Percentiles rank a stretch among this genome's conserved stretches.
These are phyloP conservation scores for Picea abies DNA, from an alignment of 83 land plant genomes.

Conservation along the genomic window DNA sequence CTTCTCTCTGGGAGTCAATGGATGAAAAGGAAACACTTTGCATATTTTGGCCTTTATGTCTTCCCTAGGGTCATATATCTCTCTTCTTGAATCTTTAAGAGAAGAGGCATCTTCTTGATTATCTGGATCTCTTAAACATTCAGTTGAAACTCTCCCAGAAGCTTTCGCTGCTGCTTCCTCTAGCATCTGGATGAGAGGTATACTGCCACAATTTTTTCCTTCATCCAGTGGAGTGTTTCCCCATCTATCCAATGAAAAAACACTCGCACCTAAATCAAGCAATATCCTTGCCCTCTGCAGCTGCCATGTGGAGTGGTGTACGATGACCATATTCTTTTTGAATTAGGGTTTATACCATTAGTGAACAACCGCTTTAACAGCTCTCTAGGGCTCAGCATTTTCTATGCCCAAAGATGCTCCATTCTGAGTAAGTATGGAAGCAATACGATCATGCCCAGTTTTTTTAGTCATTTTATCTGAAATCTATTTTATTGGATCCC, in stretches of 20 bases:
- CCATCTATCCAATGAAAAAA: constrained; percentile 23
- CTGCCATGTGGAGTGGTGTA: constrained; percentile 33
- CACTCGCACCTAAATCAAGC: constrained; percentile 17
- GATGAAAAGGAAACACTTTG: constrained; percentile 11
- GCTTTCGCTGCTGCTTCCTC: not conserved
- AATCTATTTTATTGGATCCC: constrained; percentile 86
- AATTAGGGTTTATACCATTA: constrained; percentile 27
- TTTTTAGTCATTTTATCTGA: constrained; percentile 81
- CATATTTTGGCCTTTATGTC: not conserved
- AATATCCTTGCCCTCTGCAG: constrained; percentile 56
- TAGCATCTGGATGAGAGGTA: not conserved
- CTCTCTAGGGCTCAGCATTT: constrained; percentile 21
- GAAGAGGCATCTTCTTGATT: not conserved
- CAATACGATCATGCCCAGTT: constrained; percentile 17
- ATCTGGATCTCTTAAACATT: not conserved
- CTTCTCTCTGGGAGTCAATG: not conserved
- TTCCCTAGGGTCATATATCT: not conserved
- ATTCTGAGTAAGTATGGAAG: constrained; percentile 9
- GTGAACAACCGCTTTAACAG: constrained; percentile 19
- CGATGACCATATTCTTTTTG: constrained; percentile 15
- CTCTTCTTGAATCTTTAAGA: not conserved
- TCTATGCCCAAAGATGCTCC: constrained; percentile 18
- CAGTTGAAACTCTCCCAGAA: not conserved
- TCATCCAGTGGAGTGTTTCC: constrained; percentile 28
- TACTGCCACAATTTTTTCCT: constrained; percentile 6